Conservation (phyloP, 805 yeast genomes). For the Vanderwaltozyma yarrowii region DNA sequence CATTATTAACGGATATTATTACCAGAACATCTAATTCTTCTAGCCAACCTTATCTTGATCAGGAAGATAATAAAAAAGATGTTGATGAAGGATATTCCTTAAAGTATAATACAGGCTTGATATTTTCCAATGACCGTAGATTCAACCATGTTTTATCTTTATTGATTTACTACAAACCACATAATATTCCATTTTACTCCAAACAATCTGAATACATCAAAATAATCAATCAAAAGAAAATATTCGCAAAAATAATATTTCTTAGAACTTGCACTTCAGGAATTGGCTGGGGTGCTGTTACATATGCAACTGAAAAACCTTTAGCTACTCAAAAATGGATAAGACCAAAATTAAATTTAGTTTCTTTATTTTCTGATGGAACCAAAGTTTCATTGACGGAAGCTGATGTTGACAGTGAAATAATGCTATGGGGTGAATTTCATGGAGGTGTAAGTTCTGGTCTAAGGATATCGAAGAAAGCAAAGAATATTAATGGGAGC, state of each 20-base stretch:
- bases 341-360: constrained; percentile 64
- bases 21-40: constrained; percentile 38
- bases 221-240: constrained; percentile 42
- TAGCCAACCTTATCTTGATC: background rate
- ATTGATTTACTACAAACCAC: constrained; percentile 32
- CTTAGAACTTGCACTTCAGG: constrained; percentile 55
- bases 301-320: constrained; percentile 43
- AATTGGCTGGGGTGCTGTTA: constrained; percentile 24
- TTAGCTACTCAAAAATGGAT: constrained; percentile 77
- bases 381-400: constrained; percentile 49
- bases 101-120: constrained; percentile 33
- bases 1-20: constrained; percentile 29
- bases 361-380: constrained; percentile 56
- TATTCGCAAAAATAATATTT: constrained; percentile 50
- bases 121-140: constrained; percentile 70
- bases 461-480: constrained; percentile 55
- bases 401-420: constrained; percentile 40
- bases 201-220: constrained; percentile 46
- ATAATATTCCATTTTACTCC: constrained; percentile 19
- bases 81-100: constrained; percentile 13
- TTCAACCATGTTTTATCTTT: constrained; percentile 66
- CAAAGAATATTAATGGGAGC: constrained; percentile 58
- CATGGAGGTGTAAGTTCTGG: constrained; percentile 91
- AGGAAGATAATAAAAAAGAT: constrained; percentile 6
- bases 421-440: constrained; percentile 74